A percentile compares a stretch with the other conserved stretches of the same genome.
Conservation (phyloP, 2,329 filamentous ascomycete species). For the Colletotrichum kahawae region DNA sequence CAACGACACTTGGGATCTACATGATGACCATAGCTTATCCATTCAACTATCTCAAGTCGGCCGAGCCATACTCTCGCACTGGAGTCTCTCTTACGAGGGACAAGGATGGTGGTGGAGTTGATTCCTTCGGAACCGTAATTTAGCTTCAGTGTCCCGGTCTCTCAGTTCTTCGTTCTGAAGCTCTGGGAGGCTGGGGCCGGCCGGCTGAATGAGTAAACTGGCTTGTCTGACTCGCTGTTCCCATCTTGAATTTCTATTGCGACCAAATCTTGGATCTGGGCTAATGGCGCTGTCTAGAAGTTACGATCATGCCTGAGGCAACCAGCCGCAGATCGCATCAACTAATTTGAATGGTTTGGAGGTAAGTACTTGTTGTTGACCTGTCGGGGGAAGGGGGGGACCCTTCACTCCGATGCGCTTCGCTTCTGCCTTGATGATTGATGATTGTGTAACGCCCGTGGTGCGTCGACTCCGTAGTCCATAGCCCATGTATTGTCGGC, state of each 20-base stretch:
- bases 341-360: neutral
- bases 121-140: conserved; percentile 53
- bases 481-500: neutral
- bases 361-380: neutral
- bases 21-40: conserved; percentile 76
- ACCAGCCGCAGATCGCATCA: neutral
- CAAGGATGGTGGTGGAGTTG: conserved; percentile 81
- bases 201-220: conserved; percentile 70
- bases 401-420: neutral
- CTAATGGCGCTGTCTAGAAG: neutral
- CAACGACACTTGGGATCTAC: conserved; percentile 4
- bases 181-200: conserved; percentile 56
- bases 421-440: neutral
- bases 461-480: neutral
- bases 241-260: neutral
- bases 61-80: conserved; percentile 79
- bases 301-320: neutral
- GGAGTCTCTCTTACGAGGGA: conserved; percentile 54
- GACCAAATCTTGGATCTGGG: neutral
- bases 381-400: no score
- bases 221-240: conserved; percentile 60
- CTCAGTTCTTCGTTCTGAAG: conserved; percentile 40
- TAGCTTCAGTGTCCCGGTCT: conserved; percentile 60
- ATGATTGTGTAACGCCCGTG: neutral
- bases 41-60: conserved; percentile 72